These are phyloP conservation scores for Cercophora newfieldiana DNA, from an alignment of 495 filamentous ascomycete genomes.

Conservation along the genomic window DNA sequence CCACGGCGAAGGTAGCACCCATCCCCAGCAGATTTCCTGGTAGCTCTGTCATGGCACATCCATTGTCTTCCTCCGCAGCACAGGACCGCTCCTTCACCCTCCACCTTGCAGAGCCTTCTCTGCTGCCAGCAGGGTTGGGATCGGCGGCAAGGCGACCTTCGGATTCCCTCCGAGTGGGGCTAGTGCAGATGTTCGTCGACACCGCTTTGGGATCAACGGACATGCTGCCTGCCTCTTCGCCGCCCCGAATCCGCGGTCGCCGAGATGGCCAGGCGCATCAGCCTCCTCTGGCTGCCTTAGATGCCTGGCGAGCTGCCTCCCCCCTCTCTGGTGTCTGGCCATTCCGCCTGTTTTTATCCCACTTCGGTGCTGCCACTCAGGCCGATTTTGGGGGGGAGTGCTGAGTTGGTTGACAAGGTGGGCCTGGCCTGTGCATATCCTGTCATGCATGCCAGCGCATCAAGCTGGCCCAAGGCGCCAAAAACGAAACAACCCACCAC, in stretches of 20 bases:
- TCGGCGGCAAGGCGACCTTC: neutral
- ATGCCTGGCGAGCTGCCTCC: conserved; percentile 14
- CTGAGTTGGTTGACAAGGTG: conserved; percentile 46
- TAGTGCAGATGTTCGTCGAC: neutral
- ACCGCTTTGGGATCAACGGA: neutral
- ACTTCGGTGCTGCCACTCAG: conserved; percentile 26
- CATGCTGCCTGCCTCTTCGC: conserved; percentile 4
- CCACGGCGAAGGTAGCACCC: neutral
- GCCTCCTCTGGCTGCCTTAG: conserved; percentile 10
- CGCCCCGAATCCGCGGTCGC: conserved; percentile 14
- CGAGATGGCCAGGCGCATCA: conserved; percentile 11
- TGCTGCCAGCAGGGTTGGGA: neutral
- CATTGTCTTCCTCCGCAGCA: conserved; percentile 12
- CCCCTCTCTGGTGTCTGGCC: conserved; percentile 8
- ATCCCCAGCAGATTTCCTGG: neutral
- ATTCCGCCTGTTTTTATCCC: conserved; percentile 17
- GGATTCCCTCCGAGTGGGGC: neutral
- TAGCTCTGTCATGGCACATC: conserved; percentile 16
- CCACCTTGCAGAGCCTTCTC: neutral
- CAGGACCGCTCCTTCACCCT: conserved; percentile 1
- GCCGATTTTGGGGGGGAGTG: conserved; percentile 25
- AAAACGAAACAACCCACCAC: conserved; percentile 42
- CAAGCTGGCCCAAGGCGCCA: conserved; percentile 51
- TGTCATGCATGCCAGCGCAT: conserved; percentile 62
- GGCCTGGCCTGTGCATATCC: conserved; percentile 56